Evolutionary conservation across 139 green algal species (phyloP).

Genomic region (Closterium sp.): DNA sequence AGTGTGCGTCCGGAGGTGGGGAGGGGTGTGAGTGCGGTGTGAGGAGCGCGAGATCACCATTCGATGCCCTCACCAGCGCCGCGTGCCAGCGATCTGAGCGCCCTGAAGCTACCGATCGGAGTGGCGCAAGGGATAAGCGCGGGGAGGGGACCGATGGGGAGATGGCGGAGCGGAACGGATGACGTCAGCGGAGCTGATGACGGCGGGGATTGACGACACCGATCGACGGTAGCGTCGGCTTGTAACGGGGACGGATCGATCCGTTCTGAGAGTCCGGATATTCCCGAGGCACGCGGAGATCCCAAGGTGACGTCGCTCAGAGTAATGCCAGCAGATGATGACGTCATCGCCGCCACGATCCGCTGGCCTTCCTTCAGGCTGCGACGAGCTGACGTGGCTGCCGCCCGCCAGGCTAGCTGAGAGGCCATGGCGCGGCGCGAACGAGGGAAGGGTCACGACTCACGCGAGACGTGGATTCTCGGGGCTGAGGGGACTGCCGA

Average conservation of each 20-base stretch:
- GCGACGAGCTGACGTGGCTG: not conserved
- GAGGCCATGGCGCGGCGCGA: not conserved
- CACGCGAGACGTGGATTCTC: no score
- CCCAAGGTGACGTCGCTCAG: not conserved
- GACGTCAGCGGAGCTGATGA: not conserved
- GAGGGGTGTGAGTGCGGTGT: not conserved
- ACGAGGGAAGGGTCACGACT: not conserved
- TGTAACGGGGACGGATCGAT: not conserved
- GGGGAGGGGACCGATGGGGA: not conserved
- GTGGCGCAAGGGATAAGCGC: not conserved
- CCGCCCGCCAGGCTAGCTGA: not conserved
- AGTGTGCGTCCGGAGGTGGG: no score
- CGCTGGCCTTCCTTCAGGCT: not conserved
- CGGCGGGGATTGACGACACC: not conserved
- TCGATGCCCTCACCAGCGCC: not conserved
- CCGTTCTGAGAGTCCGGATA: not conserved
- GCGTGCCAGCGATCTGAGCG: not conserved
- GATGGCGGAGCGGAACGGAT: not conserved
- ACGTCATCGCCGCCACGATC: not conserved
- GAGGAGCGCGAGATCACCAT: not conserved
- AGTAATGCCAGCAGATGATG: not conserved
- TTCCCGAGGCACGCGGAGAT: not conserved
- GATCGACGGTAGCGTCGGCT: not conserved
- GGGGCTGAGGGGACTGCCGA: no score
- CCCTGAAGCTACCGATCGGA: not conserved